phyloP scores from a whole-genome alignment of 2,329 filamentous ascomycete genomes.

The Calonectria henricotiae region DNA sequence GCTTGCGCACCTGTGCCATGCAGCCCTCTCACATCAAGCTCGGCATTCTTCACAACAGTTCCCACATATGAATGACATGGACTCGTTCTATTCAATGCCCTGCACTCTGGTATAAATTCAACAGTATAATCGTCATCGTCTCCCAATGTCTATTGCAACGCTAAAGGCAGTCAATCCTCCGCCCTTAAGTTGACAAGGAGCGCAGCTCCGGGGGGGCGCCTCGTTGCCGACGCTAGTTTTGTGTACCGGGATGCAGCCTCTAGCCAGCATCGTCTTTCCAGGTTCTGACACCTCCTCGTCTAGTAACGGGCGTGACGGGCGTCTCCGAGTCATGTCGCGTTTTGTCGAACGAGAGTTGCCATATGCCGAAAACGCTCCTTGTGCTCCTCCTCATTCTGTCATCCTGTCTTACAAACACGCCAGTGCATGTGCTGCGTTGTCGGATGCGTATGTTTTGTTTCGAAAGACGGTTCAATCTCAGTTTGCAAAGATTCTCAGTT shows the following conservation, averaged over 20 bases:
- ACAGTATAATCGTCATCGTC: conserved; percentile 35
- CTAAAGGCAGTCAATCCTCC: conserved; percentile 34
- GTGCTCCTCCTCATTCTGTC: conserved; percentile 25
- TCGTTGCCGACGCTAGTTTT: conserved; percentile 7
- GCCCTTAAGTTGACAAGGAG: conserved; percentile 4
- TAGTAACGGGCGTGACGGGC: conserved; percentile 12
- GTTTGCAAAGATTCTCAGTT: conserved; percentile 39
- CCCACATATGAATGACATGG: conserved; percentile 31
- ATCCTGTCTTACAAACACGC: conserved; percentile 18
- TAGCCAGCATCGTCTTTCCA: conserved; percentile 24
- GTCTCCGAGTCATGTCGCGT: conserved; percentile 23
- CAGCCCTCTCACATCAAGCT: conserved; percentile 14
- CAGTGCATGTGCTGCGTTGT: conserved; percentile 13
- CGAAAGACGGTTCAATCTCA: conserved; percentile 18
- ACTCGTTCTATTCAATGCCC: conserved; percentile 39
- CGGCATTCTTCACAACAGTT: conserved; percentile 6
- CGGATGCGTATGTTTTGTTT: conserved; percentile 13
- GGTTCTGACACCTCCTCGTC: conserved; percentile 12
- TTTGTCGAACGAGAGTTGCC: conserved; percentile 14
- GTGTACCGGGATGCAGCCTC: conserved; percentile 24
- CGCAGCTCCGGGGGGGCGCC: conserved; percentile 12
- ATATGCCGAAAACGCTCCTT: conserved; percentile 12
- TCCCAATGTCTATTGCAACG: conserved; percentile 36
- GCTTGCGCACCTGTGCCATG: conserved; percentile 11
- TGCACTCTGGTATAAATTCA: conserved; percentile 26